Base-by-base conservation (phyloP, 2,329 filamentous ascomycete species). In the Sporothrix variecibatus region DNA sequence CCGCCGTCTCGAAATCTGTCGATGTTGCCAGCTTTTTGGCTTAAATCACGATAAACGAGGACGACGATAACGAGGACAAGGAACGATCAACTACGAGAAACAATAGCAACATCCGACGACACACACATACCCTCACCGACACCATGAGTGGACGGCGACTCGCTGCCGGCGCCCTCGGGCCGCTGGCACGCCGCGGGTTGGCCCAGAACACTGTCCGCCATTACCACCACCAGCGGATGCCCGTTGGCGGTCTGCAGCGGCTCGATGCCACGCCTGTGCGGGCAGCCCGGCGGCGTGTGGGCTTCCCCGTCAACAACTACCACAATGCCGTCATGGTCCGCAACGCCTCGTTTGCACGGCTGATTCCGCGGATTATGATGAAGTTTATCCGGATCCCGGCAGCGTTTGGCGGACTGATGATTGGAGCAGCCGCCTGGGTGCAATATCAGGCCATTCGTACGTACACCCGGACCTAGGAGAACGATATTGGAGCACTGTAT, bases 391-490 rank as follows among this genome's bases (percentile, higher is more conserved):
- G 94, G 73, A 86, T 97, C 72, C 96, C 96, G 26, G 96, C 96
- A 74, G 92, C 98, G 85, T 95, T 97, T 79, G 96, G 95, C 58
- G 94, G 94, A 58, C 89, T 95, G 65, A 93, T 94, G 80, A 89
- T 99, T 77, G 95, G 94, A 17, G 93, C 93, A 2, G 85, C 97
- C 75, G 94, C 94, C 34, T 99, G 97, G 88, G 85, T 99, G 68
- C 96, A 99, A 81, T 98, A 99, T 81, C 96, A 99, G 83, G 95
- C 96, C 76, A 91, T 92, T 73, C 93, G 93, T 95, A 88, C 76
- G 93, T 64, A 5, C 12, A 46, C 8, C n/a, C n/a, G n/a, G n/a
- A n/a, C n/a, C n/a, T n/a, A n/a, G n/a, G n/a, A n/a, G n/a, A n/a
- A n/a, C n/a, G n/a, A n/a, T n/a, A n/a, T n/a, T n/a, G n/a, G 15